These are phyloP conservation scores for Alternaria hordeiaustralica DNA, from an alignment of 2,329 filamentous ascomycete species.

Conservation along the genomic window DNA sequence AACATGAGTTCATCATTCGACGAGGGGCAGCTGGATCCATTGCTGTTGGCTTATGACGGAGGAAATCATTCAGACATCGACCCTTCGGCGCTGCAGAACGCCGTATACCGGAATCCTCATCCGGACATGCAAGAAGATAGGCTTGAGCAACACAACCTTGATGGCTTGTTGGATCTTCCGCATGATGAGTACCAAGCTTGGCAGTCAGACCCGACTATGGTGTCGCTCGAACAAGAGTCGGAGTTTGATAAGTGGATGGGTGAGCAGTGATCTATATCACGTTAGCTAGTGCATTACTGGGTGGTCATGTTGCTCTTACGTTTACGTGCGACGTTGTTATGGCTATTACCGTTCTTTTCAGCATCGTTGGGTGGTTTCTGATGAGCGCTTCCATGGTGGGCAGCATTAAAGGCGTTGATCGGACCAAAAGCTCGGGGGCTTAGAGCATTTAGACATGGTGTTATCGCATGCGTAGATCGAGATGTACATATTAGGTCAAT, in stretches of 20 bases:
- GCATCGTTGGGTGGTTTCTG: neutral
- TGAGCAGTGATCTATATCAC: constrained; percentile 24
- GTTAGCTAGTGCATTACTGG: constrained; percentile 2
- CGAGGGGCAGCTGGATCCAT: constrained; percentile 49
- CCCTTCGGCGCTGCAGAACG: constrained; percentile 26
- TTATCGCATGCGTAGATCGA: constrained; percentile 10
- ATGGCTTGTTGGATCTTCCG: constrained; percentile 33
- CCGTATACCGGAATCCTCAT: constrained; percentile 40
- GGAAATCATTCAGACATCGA: constrained; percentile 30
- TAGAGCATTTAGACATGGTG: constrained; percentile 13
- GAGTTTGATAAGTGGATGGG: constrained; percentile 58
- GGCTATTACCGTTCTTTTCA: constrained; percentile 1
- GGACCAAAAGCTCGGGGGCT: neutral
- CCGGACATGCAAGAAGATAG: constrained; percentile 40
- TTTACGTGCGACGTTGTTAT: constrained; percentile 6
- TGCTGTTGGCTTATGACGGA: constrained; percentile 50
- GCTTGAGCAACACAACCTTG: constrained; percentile 35
- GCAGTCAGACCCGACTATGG: constrained; percentile 44
- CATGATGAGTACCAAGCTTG: constrained; percentile 43
- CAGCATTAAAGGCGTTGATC: constrained; percentile 14
- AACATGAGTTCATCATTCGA: constrained; percentile 39
- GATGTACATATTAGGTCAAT: constrained; percentile 1
- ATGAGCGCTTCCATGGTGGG: neutral
- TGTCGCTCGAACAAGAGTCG: constrained; percentile 49
- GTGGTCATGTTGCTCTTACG: neutral